Evolutionary conservation across 805 yeast species (phyloP), one percentile per base, ranked within the genome.

Genomic region (Saturnispora quitensis): DNA sequence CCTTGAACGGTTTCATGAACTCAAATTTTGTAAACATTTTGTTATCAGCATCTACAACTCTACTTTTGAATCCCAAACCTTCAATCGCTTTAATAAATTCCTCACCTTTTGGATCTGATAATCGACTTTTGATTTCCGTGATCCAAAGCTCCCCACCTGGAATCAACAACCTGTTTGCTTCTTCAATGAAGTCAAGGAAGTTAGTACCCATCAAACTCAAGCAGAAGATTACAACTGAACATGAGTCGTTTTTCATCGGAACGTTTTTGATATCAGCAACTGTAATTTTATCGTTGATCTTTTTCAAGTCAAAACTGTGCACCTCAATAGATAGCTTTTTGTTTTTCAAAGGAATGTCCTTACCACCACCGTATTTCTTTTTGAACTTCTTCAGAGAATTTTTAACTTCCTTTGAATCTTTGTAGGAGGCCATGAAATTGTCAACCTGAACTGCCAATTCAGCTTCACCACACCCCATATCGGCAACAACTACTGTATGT

Each of bases 381-480:
- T 58, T 58, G 18, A 58, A 57, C n/a, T 34, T 48, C 31, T 58
- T 58, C n/a, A 58, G 36, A 31, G 64, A 64, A 43, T 73, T 75
- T 27, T 66, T 60, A 13, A 64, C 62, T 50, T 68, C 68, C 54
- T 69, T 66, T 27, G 43, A 40, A 24, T 50, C 25, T 17, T 44
- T 43, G 27, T 54, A 57, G 10, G 50, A 31, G 10, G 46, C 53
- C 54, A 77, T 69, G 59, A 77, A 77, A 9, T 75, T 73, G 48
- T 72, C 72, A 48, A 87, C 75, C 59, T 89, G 86, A 40, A 73
- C 67, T 1, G 96, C 82, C 45, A 93, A 75, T 60, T 86, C 86
- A 0, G 98, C 99, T 68, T 93, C 99, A 51, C 99, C 99, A 67
- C 99, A 93, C 10, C 99, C 99, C 98, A 93, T 91, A 70, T 93